Evolutionary conservation across 768 basidiomycete genomes (phyloP).

Genomic region (Hygrocybe coccinea): DNA sequence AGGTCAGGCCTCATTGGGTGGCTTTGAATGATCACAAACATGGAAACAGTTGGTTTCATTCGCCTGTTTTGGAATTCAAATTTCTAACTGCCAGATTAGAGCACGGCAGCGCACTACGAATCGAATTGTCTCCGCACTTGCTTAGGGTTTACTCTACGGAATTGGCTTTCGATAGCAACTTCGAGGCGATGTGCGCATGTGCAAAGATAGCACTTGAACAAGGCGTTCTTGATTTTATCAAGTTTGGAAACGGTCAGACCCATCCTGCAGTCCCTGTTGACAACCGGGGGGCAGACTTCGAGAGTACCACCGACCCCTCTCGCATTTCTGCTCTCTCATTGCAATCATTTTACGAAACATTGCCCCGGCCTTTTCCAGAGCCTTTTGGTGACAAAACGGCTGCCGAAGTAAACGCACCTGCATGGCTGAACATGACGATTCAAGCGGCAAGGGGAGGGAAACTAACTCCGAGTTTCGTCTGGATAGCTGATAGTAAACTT

Average conservation of each 20-base stretch:
- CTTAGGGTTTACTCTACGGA: conserved; percentile 49
- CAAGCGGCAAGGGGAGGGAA: conserved; percentile 51
- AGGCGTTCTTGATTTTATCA: conserved; percentile 56
- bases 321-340: conserved; percentile 34
- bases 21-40: conserved; percentile 43
- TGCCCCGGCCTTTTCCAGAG: conserved; percentile 63
- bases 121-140: conserved; percentile 48
- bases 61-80: not conserved
- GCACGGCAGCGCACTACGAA: conserved; percentile 53
- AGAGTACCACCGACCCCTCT: not conserved
- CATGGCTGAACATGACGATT: conserved; percentile 47
- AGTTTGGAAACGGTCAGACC: conserved; percentile 48
- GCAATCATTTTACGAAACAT: conserved; percentile 57
- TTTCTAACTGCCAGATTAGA: conserved; percentile 25
- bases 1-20: conserved; percentile 52
- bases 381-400: conserved; percentile 42
- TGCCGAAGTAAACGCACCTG: conserved; percentile 49
- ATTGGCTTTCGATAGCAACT: conserved; percentile 35
- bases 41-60: conserved; percentile 37
- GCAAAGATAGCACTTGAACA: conserved; percentile 50
- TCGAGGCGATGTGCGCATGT: conserved; percentile 49
- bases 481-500: conserved; percentile 36
- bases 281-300: not conserved
- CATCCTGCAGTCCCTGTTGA: conserved; percentile 23
- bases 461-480: conserved; percentile 39